Conservation (phyloP, 176 grass and related monocot genomes). For the Carex littledalei region DNA sequence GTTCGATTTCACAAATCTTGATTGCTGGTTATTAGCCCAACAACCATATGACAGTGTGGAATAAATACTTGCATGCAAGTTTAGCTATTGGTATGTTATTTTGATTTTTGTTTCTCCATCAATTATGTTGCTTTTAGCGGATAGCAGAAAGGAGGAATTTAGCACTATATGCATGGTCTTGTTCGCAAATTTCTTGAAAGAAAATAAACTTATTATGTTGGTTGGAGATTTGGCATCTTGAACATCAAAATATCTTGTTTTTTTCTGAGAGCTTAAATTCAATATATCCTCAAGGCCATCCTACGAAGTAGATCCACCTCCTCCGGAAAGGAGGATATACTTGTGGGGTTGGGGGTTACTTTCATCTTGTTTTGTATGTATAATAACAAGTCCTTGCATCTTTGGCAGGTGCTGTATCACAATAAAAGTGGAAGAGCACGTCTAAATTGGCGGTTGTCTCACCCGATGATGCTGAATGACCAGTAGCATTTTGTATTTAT, state of each 20-base stretch:
- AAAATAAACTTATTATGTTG: not conserved
- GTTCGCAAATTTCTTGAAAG: not conserved
- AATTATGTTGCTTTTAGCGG: no score
- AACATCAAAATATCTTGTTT: no score
- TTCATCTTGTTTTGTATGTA: conserved; percentile 15
- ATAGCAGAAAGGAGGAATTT: no score
- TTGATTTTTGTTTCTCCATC: no score
- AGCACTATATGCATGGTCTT: not conserved
- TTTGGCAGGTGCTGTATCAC: conserved; percentile 78
- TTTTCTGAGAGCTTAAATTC: no score
- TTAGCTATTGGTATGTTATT: no score
- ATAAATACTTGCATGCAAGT: no score
- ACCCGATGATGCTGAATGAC: conserved; percentile 52
- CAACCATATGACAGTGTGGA: no score
- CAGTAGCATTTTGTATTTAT: conserved; percentile 17
- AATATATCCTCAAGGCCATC: no score
- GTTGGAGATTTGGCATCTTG: not conserved
- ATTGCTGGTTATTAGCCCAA: no score
- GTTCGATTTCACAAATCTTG: not conserved
- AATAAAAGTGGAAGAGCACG: conserved; percentile 40
- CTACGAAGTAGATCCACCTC: not conserved
- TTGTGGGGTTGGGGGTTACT: not conserved
- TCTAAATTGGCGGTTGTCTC: conserved; percentile 67
- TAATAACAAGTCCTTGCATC: not conserved
- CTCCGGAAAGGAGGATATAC: not conserved